These are phyloP conservation scores for Fibroporia radiculosa DNA, from an alignment of 768 basidiomycete genomes.

Conservation along the genomic window DNA sequence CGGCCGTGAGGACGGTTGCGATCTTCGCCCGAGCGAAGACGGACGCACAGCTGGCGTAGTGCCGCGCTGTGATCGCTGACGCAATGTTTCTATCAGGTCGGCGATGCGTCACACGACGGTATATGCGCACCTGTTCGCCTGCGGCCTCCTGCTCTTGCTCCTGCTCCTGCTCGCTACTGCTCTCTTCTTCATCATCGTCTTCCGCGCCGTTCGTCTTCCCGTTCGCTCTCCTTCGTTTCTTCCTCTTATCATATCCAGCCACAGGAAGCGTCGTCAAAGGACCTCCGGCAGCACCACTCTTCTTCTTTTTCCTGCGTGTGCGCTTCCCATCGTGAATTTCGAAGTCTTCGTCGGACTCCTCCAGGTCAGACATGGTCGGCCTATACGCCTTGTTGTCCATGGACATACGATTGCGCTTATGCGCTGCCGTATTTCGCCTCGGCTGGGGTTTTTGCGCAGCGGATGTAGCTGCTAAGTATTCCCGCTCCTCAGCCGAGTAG, in stretches of 20 bases:
- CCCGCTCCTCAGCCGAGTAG: constrained; percentile 69
- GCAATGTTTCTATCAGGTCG: background rate
- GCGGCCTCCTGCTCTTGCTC: constrained; percentile 21
- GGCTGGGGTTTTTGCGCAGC: constrained; percentile 17
- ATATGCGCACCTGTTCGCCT: constrained; percentile 34
- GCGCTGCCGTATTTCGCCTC: constrained; percentile 26
- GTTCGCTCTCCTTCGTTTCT: constrained; percentile 29
- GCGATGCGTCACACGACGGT: no score
- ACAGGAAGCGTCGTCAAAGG: constrained; percentile 62
- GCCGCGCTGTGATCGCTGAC: constrained; percentile 15
- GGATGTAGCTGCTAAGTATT: constrained; percentile 33
- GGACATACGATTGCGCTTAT: constrained; percentile 58
- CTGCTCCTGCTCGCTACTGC: constrained; percentile 16
- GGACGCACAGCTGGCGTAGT: constrained; percentile 16
- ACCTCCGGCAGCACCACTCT: constrained; percentile 41
- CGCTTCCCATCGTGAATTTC: constrained; percentile 44
- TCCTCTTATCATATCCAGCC: constrained; percentile 59
- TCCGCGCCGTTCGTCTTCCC: constrained; percentile 40
- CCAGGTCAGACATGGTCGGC: constrained; percentile 56
- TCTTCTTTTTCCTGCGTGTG: constrained; percentile 41
- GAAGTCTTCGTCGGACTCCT: constrained; percentile 52
- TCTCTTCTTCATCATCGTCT: constrained; percentile 38
- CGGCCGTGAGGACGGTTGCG: background rate
- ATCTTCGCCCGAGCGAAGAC: constrained; percentile 11
- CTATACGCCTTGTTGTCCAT: constrained; percentile 78